A percentile compares a stretch with the other conserved stretches of the same genome.
These are phyloP conservation scores for Pseudogymnoascus sp. DNA, from an alignment of 2,329 filamentous ascomycete species.

Conservation along the genomic window DNA sequence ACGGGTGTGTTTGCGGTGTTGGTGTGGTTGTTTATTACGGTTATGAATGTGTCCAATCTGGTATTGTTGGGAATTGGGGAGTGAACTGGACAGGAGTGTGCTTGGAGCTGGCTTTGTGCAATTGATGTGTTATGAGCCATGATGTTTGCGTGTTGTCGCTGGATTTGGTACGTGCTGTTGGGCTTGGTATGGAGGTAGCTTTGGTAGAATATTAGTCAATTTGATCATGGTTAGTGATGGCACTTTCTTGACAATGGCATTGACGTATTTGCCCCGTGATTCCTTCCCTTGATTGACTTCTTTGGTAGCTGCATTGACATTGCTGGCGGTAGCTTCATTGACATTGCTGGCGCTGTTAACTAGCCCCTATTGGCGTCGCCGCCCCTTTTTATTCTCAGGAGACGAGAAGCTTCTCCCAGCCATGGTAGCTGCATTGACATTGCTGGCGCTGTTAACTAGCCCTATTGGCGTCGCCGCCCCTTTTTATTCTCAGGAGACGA, in stretches of 20 bases:
- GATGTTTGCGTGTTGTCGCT: neutral
- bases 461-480: neutral
- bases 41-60: conserved; percentile 72
- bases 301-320: neutral
- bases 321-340: neutral
- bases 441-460: no score
- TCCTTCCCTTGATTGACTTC: neutral
- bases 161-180: neutral
- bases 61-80: conserved; percentile 49
- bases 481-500: neutral
- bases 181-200: neutral
- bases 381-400: neutral
- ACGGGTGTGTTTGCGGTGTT: conserved; percentile 47
- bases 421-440: no score
- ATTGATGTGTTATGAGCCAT: neutral
- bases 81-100: neutral
- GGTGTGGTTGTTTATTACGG: conserved; percentile 65
- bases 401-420: neutral
- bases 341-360: neutral
- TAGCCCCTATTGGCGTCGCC: neutral
- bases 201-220: neutral
- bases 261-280: neutral
- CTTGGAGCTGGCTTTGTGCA: neutral
- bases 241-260: neutral
- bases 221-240: conserved; percentile 21